Conservation (phyloP, 2,329 filamentous ascomycete genomes). For the Penicillium frequentans region DNA sequence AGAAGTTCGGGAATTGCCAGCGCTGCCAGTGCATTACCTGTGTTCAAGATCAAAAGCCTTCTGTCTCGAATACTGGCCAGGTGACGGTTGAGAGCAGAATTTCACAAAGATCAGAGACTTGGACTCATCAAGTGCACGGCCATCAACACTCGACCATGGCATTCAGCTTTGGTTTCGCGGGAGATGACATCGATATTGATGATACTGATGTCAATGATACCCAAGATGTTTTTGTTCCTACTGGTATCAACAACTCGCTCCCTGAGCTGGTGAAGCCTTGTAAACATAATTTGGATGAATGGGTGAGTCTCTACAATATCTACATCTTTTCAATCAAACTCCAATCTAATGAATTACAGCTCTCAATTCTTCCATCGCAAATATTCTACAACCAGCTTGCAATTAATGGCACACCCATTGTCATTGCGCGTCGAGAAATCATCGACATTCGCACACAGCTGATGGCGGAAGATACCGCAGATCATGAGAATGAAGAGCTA, state of each 20-base stretch:
- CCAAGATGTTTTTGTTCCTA: constrained; percentile 8
- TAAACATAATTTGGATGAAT: constrained; percentile 47
- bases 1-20: neutral
- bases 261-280: constrained; percentile 36
- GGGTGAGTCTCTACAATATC: constrained; percentile 41
- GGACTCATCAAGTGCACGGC: neutral
- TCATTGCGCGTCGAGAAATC: constrained; percentile 58
- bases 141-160: constrained; percentile 23
- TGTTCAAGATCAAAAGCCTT: neutral
- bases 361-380: constrained; percentile 57
- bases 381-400: constrained; percentile 58
- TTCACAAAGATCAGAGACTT: neutral
- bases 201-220: constrained; percentile 28
- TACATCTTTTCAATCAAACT: neutral
- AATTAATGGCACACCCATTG: constrained; percentile 35
- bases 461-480: constrained; percentile 56
- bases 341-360: constrained; percentile 36
- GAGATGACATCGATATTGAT: constrained; percentile 58
- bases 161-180: constrained; percentile 59
- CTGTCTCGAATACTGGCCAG: neutral
- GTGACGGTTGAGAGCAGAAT: neutral
- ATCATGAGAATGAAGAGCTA: constrained; percentile 44
- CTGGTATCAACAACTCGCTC: constrained; percentile 16
- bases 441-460: constrained; percentile 65
- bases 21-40: neutral